Percentiles rank a stretch among this genome's conserved stretches.
These are phyloP conservation scores for Coprinopsis marcescibilis DNA, from an alignment of 768 basidiomycete genomes.

Conservation along the genomic window DNA sequence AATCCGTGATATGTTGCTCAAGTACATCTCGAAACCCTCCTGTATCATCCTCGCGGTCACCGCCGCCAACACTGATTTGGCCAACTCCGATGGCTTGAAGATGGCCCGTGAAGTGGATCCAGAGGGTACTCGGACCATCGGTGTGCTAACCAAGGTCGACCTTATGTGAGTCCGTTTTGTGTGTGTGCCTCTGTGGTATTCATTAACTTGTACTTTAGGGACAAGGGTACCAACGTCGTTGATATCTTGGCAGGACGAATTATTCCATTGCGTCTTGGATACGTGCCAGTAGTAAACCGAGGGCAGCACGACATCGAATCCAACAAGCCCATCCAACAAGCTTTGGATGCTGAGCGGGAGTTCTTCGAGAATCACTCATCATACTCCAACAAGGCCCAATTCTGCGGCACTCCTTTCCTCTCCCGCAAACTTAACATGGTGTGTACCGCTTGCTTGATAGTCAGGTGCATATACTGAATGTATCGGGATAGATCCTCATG, in stretches of 20 bases:
- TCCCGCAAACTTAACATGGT: conserved; percentile 94
- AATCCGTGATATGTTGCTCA: conserved; percentile 93
- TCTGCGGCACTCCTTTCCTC: conserved; percentile 96
- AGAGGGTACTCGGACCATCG: conserved; percentile 93
- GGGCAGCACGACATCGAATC: conserved; percentile 96
- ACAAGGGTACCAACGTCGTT: conserved; percentile 95
- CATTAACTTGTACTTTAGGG: conserved; percentile 51
- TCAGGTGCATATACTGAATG: not conserved
- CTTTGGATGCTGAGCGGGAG: conserved; percentile 83
- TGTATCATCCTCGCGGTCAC: conserved; percentile 97
- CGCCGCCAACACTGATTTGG: conserved; percentile 93
- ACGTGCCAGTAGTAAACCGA: conserved; percentile 98
- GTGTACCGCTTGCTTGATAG: conserved; percentile 17
- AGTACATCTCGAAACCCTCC: conserved; percentile 91
- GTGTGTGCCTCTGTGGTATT: conserved; percentile 2
- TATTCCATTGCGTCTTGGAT: conserved; percentile 93
- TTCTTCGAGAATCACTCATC: conserved; percentile 95
- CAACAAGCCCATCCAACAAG: conserved; percentile 76
- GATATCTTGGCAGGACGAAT: conserved; percentile 97
- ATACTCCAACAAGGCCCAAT: conserved; percentile 91
- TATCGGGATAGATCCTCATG: conserved; percentile 86
- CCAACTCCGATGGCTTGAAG: conserved; percentile 97
- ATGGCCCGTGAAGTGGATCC: conserved; percentile 96
- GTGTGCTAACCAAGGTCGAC: conserved; percentile 97
- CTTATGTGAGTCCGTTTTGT: conserved; percentile 63